These are phyloP conservation scores for Lyophyllum decastes DNA, from an alignment of 768 basidiomycete genomes.

Conservation along the genomic window DNA sequence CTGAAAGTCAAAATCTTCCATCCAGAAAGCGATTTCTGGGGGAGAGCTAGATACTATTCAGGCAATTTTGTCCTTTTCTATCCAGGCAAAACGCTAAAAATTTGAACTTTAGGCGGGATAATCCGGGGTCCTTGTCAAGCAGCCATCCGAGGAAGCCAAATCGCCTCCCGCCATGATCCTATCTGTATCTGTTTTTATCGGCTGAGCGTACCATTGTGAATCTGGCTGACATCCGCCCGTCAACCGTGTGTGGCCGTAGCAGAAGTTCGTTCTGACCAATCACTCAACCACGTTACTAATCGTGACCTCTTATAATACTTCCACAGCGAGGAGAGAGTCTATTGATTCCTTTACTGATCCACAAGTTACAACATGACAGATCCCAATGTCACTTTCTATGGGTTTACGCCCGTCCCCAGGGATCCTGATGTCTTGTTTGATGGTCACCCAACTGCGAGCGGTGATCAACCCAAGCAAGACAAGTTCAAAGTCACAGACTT, in stretches of 20 bases:
- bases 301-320: not conserved
- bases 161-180: too few species aligned
- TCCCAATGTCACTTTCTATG: slow-evolving; percentile 37
- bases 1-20: too few species aligned
- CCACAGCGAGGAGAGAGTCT: not conserved
- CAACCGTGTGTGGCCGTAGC: not conserved
- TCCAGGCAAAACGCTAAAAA: too few species aligned
- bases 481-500: slow-evolving; percentile 38
- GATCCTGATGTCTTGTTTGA: slow-evolving; percentile 51
- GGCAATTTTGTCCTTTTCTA: too few species aligned
- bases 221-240: too few species aligned
- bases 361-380: slow-evolving; percentile 22
- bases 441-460: slow-evolving; percentile 43
- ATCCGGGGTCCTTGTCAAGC: too few species aligned
- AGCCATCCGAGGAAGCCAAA: too few species aligned
- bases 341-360: not conserved
- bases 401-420: slow-evolving; percentile 49
- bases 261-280: not conserved
- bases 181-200: too few species aligned
- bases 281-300: not conserved
- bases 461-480: slow-evolving; percentile 43
- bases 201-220: too few species aligned
- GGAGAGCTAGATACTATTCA: too few species aligned
- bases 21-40: too few species aligned
- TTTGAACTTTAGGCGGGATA: too few species aligned